Conservation (phyloP, 345 rosid species). For the Citrus sinensis region DNA sequence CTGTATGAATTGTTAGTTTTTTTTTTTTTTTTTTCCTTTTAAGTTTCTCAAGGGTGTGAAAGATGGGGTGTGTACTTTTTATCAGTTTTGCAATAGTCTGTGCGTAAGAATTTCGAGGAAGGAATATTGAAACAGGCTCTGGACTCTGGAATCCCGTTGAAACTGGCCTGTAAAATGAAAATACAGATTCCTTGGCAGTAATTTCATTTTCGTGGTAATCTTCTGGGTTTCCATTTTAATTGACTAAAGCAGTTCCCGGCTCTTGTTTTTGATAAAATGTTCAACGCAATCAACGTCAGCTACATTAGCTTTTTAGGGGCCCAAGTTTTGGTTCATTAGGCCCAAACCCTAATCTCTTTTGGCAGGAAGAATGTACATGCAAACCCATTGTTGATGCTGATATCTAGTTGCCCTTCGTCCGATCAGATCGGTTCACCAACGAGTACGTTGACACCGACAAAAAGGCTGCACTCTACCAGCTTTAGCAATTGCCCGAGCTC, state of each 20-base stretch:
- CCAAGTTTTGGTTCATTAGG: background rate
- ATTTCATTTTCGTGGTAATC: background rate
- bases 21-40: background rate
- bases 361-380: background rate
- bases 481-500: too few species aligned
- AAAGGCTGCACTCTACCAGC: too few species aligned
- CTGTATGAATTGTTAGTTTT: background rate
- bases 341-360: background rate
- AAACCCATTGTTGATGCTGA: too few species aligned
- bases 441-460: too few species aligned
- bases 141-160: background rate
- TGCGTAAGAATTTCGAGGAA: background rate
- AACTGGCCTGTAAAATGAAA: background rate
- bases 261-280: background rate
- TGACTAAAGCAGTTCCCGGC: background rate
- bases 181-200: background rate
- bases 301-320: background rate
- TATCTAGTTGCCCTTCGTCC: accelerated
- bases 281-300: background rate
- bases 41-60: background rate
- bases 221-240: background rate
- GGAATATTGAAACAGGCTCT: background rate
- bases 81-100: background rate
- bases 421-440: too few species aligned
- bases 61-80: background rate